Evolutionary conservation across 495 filamentous ascomycete species (phyloP), one percentile per base, ranked within the genome.

Genomic region (Penicillium coprophilum): DNA sequence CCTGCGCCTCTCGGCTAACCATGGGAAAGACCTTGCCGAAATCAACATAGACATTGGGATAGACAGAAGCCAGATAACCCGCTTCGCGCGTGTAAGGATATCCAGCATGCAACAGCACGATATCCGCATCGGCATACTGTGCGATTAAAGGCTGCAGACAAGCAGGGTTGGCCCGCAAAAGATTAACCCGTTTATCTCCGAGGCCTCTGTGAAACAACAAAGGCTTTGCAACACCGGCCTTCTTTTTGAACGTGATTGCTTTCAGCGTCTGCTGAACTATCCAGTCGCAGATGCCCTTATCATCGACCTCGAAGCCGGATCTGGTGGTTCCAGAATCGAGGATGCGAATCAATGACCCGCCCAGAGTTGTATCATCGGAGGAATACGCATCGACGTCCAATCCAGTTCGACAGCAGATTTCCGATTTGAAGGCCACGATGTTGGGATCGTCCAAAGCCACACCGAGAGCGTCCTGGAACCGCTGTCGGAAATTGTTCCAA

Each of bases 171-270:
- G 90, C 81, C 47, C 77, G 79, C 1, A 81, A 63, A 8, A 96
- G 76, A 44, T 76, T 81, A 49, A 96, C 87, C 70, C 95, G 90
- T 58, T 87, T 90, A 61, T 96, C 91, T 0, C 91, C 92, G 1
- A 96, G 77, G 0, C 92, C 92, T 0, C 90, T 93, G 62, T 96
- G 91, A 55, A 96, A 89, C 62, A 96, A 91, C 28, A 96, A 66
- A 1, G 92, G 90, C 62, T 94, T 94, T 55, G 75, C 80, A 19
- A 65, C 53, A 59, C 53, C 46, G 5, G 57, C 55, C 21, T 39
- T 59, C 40, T 66, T 66, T 19, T 55, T 55, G 20, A 59, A 66
- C 0, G 60, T 46, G 30, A 66, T 68, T 4, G 44, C 36, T 43
- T 69, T 64, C 6, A 87, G 21, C 63, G 77, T 54, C 65, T 70